Base-by-base conservation (phyloP, 2,329 filamentous ascomycete genomes). In the Dactylellina leptospora region DNA sequence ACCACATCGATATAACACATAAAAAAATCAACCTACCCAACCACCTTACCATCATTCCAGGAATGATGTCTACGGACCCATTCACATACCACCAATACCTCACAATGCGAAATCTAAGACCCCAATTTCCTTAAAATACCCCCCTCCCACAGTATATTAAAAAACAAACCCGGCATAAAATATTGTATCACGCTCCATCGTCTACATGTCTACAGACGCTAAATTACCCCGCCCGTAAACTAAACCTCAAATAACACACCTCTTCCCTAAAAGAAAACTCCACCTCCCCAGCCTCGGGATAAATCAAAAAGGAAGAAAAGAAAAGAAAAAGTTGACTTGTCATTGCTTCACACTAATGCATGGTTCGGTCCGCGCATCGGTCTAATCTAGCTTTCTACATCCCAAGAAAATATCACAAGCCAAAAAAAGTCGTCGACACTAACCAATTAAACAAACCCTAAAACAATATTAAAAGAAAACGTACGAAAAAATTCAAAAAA, bases 291-390 rank as follows among this genome's bases (percentile, higher is more conserved):
- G n/a, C n/a, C n/a, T n/a, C n/a, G n/a, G n/a, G n/a, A n/a, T n/a
- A n/a, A n/a, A n/a, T n/a, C n/a, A n/a, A n/a, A n/a, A n/a, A n/a
- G n/a, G n/a, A n/a, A n/a, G n/a, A 22, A 9, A 38, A 22, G 38
- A 38, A 51, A 23, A 22, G 22, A 42, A 66, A n/a, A 11, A 11
- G 38, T 53, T 68, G 62, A 68, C 62, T 60, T 68, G 62, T 68
- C 62, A 68, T 53, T 48, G 25, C 23, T 45, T 18, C 47, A 53
- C 36, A 28, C 62, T 68, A 68, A 68, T 68, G 62, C 62, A 68
- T 18, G 23, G 44, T 59, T 38, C 62, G 53, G 53, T 36, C 62
- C 62, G 53, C 18, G 13, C 45, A 4, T 45, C 23, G 16, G 27
- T 13, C 6, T 20, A 55, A 5, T 25, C 22, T 25, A n/a, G 10